These are phyloP conservation scores for Rutstroemia sp. DNA, from an alignment of 2,329 filamentous ascomycete species.

Conservation along the genomic window DNA sequence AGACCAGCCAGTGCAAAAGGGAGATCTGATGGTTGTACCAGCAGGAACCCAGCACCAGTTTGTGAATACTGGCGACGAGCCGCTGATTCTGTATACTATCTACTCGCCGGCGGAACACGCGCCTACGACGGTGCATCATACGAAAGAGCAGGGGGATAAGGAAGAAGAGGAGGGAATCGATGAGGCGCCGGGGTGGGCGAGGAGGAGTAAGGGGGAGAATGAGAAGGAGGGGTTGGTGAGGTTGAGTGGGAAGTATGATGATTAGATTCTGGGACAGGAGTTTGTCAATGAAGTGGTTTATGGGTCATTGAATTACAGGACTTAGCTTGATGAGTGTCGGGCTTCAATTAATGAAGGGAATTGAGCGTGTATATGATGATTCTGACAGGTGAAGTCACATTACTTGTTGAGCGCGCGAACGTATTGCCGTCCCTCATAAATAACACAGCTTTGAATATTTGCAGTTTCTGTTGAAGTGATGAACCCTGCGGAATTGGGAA, in stretches of 20 bases:
- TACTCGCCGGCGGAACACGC: slow-evolving; percentile 58
- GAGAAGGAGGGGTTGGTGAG: slow-evolving; percentile 48
- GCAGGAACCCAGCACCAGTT: slow-evolving; percentile 61
- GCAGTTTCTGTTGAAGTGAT: too few relatives aligned
- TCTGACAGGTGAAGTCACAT: too few relatives aligned
- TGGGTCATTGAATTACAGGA: too few relatives aligned
- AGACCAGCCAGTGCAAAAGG: slow-evolving; percentile 39
- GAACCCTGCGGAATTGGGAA: too few relatives aligned
- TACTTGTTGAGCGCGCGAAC: too few relatives aligned
- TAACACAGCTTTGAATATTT: too few relatives aligned
- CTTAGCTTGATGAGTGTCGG: too few relatives aligned
- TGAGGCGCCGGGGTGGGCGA: slow-evolving; percentile 52
- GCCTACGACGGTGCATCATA: slow-evolving; percentile 50
- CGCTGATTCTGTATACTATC: slow-evolving; percentile 54
- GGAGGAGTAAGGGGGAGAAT: slow-evolving; percentile 49
- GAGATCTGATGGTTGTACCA: slow-evolving; percentile 47
- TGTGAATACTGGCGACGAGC: slow-evolving; percentile 50
- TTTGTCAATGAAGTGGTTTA: too few relatives aligned
- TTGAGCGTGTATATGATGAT: too few relatives aligned
- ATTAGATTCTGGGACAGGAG: too few relatives aligned
- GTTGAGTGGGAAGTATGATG: slow-evolving; percentile 25
- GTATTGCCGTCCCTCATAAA: too few relatives aligned
- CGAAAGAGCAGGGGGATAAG: slow-evolving; percentile 54
- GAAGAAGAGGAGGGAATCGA: slow-evolving; percentile 55
- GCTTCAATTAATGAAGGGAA: too few relatives aligned